Conservation (phyloP, 805 yeast genomes). For the Yamadazyma tumulicola region DNA sequence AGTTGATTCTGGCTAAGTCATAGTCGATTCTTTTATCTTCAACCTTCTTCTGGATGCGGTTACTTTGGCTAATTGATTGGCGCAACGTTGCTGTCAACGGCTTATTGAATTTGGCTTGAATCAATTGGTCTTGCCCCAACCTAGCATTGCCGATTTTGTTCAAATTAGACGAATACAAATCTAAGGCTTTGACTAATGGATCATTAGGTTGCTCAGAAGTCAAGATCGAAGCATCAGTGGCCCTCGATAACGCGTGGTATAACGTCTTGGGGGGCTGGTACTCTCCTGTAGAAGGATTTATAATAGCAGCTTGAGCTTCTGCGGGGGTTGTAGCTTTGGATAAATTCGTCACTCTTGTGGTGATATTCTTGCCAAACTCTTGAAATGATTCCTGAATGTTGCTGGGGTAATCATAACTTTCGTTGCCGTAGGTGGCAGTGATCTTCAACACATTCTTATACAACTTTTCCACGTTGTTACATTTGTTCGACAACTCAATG, state of each 20-base stretch:
- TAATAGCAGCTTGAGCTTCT: conserved; percentile 75
- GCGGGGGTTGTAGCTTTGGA: conserved; percentile 71
- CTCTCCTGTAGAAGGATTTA: conserved; percentile 37
- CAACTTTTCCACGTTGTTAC: conserved; percentile 39
- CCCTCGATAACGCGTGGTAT: conserved; percentile 77
- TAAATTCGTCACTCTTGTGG: conserved; percentile 60
- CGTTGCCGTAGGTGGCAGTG: conserved; percentile 60
- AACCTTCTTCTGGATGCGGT: conserved; percentile 67
- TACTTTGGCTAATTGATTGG: conserved; percentile 58
- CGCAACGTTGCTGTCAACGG: conserved; percentile 61
- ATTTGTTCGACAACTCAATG: conserved; percentile 41
- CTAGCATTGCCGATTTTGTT: conserved; percentile 78
- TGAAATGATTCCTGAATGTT: conserved; percentile 71
- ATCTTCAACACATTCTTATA: conserved; percentile 42
- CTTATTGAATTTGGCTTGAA: conserved; percentile 65
- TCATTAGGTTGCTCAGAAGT: conserved; percentile 38
- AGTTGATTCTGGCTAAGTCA: conserved; percentile 65
- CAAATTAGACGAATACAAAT: conserved; percentile 65
- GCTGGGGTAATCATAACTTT: conserved; percentile 80
- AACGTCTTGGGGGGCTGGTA: conserved; percentile 73
- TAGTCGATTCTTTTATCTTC: conserved; percentile 74
- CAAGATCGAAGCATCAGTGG: conserved; percentile 54
- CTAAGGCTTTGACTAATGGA: conserved; percentile 59
- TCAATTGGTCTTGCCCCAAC: conserved; percentile 74
- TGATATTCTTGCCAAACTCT: conserved; percentile 65